These are phyloP conservation scores for Aspergillus chevalieri DNA, from an alignment of 2,329 filamentous ascomycete genomes.

Conservation along the genomic window DNA sequence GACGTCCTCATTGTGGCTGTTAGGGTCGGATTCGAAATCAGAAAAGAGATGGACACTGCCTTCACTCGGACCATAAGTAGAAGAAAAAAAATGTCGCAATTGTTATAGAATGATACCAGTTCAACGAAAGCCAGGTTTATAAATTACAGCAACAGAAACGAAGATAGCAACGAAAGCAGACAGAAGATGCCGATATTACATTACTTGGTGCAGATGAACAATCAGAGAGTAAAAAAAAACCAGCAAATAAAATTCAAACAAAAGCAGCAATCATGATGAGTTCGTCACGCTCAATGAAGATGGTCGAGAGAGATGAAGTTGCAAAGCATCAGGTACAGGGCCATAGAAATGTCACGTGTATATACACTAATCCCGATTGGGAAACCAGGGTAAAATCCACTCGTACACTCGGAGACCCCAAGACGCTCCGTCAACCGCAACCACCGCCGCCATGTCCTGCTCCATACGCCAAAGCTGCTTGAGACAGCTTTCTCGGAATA, in stretches of 20 bases:
- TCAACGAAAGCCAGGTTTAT: neutral
- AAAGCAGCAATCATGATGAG: neutral
- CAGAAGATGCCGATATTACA: neutral
- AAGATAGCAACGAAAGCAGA: neutral
- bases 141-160: neutral
- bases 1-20: neutral
- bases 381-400: constrained; percentile 27
- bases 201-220: neutral
- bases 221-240: neutral
- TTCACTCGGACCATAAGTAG: neutral
- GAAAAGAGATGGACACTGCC: neutral
- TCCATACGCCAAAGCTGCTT: constrained; percentile 57
- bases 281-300: neutral
- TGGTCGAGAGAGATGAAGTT: neutral
- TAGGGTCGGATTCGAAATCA: neutral
- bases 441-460: constrained; percentile 52
- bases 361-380: constrained; percentile 12
- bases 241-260: neutral
- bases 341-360: constrained; percentile 12
- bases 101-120: no score
- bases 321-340: neutral
- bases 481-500: constrained; percentile 49
- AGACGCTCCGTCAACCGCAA: constrained; percentile 16
- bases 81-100: neutral
- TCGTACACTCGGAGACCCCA: constrained; percentile 17